phyloP scores from a whole-genome alignment of 441 rosid species.

The Adansonia madagascariensis region DNA sequence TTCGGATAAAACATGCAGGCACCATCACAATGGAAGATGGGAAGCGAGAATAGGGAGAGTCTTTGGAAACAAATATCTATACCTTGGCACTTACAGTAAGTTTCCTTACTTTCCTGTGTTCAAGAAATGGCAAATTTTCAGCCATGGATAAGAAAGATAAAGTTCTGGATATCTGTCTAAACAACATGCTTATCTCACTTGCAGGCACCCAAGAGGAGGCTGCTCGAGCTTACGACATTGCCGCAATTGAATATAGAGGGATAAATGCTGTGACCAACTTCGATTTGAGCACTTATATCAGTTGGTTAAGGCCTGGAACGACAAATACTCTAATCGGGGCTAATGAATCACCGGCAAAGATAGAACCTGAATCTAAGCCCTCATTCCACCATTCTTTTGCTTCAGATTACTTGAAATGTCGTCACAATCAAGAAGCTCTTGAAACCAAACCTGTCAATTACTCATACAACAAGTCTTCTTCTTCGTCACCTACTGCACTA shows the following conservation, averaged over 20 bases:
- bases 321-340: constrained; percentile 30
- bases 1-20: constrained; percentile 35
- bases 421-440: constrained; percentile 36
- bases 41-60: constrained; percentile 58
- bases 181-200: neutral
- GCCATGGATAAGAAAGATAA: neutral
- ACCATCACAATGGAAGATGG: constrained; percentile 60
- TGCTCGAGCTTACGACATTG: constrained; percentile 73
- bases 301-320: constrained; percentile 57
- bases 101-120: neutral
- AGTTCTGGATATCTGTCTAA: neutral
- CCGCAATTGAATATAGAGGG: constrained; percentile 78
- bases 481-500: constrained; percentile 57
- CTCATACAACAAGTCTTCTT: constrained; percentile 41
- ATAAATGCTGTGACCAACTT: constrained; percentile 64
- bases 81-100: constrained; percentile 52
- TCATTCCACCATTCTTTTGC: constrained; percentile 30
- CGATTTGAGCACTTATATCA: constrained; percentile 49
- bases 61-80: constrained; percentile 56
- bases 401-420: constrained; percentile 32
- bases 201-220: constrained; percentile 72
- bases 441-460: constrained; percentile 33
- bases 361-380: constrained; percentile 28
- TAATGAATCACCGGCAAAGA: constrained; percentile 20
- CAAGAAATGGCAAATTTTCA: neutral